Evolutionary conservation across 352 stramenopile genomes (phyloP), one percentile per base, ranked within the genome.

Genomic region (Pythium insidiosum): DNA sequence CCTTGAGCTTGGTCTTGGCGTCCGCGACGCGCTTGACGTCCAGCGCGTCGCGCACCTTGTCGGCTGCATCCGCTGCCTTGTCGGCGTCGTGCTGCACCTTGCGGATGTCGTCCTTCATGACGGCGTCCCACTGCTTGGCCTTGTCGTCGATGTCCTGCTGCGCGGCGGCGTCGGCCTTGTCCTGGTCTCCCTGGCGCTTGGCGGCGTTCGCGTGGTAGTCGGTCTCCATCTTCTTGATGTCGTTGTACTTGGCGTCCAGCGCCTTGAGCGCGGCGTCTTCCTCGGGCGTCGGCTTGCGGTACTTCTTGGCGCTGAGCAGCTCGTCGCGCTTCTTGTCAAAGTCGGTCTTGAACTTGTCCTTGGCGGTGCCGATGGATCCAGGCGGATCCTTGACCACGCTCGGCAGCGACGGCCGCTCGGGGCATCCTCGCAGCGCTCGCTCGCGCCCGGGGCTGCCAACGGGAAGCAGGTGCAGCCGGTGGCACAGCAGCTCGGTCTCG

Each of bases 381-480:
- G n/a, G n/a, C n/a, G n/a, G n/a, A n/a, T n/a, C n/a, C n/a, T n/a
- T n/a, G n/a, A n/a, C n/a, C n/a, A n/a, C n/a, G n/a, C n/a, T n/a
- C n/a, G n/a, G n/a, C n/a, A n/a, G n/a, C n/a, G n/a, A n/a, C n/a
- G n/a, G n/a, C n/a, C n/a, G 19, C 13, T 45, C 26, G 3, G 13
- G 15, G 19, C 39, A 45, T 7, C n/a, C 12, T 11, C 36, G 39
- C 5, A 45, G 26, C 25, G 19, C 25, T 10, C 39, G 39, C 24
- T 24, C 12, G 26, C 39, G 39, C 4, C 19, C n/a, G 16, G 26
- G 6, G 21, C 39, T 45, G 13, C 16, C 24, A 9, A 26, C 24
- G 2, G 39, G 39, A 3, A 45, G 39, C 26, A 45, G 26, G 24
- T 45, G 39, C n/a, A 45, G n/a, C 24, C 39, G 39, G 39, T 36